A percentile compares a stretch with the other conserved stretches of the same genome.
phyloP scores from a whole-genome alignment of 495 filamentous ascomycete genomes.

The Bacidia gigantensis region DNA sequence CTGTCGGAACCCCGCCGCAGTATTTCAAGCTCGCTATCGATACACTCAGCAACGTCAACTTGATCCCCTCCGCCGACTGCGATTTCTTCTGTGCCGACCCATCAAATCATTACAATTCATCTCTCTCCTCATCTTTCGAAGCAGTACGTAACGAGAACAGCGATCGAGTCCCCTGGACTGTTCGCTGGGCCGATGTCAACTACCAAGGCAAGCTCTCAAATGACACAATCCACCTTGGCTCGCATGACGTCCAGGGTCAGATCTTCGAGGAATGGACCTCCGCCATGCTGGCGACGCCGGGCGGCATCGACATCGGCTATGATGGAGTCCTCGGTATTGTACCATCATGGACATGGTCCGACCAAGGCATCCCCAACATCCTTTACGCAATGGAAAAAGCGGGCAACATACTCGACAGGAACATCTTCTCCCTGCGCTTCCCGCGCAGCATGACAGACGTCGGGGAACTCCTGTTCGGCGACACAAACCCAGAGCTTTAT shows the following conservation, averaged over 20 bases:
- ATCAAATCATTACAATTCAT: conserved; percentile 2
- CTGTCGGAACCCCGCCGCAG: conserved; percentile 32
- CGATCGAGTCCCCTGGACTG: neutral
- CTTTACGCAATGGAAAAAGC: neutral
- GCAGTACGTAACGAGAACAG: no score
- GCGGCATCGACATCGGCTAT: neutral
- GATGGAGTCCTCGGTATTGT: neutral
- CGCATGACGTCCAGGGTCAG: neutral
- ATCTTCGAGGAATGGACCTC: conserved; percentile 3
- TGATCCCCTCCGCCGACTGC: conserved; percentile 2
- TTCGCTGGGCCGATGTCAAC: neutral
- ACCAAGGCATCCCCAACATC: neutral
- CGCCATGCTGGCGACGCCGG: neutral
- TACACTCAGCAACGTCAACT: conserved; percentile 27
- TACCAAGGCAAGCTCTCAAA: neutral
- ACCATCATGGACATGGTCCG: neutral
- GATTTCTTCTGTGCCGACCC: conserved; percentile 1
- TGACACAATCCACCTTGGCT: conserved; percentile 4
- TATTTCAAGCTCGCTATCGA: conserved; percentile 32
- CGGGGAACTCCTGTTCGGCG: conserved; percentile 1
- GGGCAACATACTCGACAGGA: neutral
- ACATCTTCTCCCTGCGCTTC: neutral
- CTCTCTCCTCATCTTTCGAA: neutral
- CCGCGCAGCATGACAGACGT: neutral
- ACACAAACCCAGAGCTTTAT: neutral